Percentiles rank a stretch among this genome's conserved stretches.
Conservation (phyloP, 2,329 filamentous ascomycete genomes). For the Colletotrichum tropicicola region DNA sequence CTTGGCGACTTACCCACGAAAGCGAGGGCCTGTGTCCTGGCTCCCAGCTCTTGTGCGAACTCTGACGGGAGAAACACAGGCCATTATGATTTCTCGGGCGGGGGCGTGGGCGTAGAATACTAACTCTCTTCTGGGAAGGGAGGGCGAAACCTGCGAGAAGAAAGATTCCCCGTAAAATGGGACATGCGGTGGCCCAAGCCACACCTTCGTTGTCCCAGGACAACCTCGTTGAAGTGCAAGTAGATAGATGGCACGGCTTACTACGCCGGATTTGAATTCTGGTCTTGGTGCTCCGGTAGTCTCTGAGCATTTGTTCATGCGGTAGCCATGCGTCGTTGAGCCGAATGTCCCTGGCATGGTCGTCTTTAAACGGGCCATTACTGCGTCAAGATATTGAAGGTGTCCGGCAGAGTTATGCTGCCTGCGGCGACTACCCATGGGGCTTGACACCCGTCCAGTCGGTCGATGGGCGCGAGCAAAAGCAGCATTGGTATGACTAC, state of each 20-base stretch:
- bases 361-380: not conserved
- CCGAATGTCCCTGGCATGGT: not conserved
- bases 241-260: too few species aligned
- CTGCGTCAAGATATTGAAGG: not conserved
- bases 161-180: slow-evolving; percentile 1
- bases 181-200: slow-evolving; percentile 9
- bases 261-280: too few species aligned
- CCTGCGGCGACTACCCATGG: slow-evolving; percentile 15
- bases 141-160: not conserved
- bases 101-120: slow-evolving; percentile 11
- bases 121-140: not conserved
- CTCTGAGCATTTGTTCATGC: not conserved
- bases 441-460: slow-evolving; percentile 16
- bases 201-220: slow-evolving; percentile 2
- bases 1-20: not conserved
- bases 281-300: too few species aligned
- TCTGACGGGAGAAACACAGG: not conserved
- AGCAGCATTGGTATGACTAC: not conserved
- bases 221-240: not conserved
- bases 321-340: not conserved
- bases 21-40: slow-evolving; percentile 2
- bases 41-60: not conserved
- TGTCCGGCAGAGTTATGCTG: slow-evolving; percentile 3
- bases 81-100: not conserved
- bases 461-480: slow-evolving; percentile 5